Base-by-base conservation (phyloP, 805 yeast species). In the Maudiozyma bulderi region DNA sequence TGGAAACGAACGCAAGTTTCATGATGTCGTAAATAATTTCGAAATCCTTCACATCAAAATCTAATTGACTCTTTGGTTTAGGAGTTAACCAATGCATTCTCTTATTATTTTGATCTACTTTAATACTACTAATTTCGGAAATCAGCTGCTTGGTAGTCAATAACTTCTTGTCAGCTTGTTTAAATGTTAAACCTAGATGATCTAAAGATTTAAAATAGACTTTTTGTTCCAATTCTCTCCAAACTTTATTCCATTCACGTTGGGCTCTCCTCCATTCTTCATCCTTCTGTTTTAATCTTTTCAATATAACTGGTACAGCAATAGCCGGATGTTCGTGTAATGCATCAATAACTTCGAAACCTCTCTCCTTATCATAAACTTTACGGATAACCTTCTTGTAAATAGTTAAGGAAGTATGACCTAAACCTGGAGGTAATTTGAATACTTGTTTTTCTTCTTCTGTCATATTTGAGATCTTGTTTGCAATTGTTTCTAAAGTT, bases 181-280 rank as follows among this genome's bases (percentile, higher is more conserved):
- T 93, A 72, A 93, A 93, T 0, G 97, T 90, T 58, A 93, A 75
- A 1, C 99, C 99, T 53, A 91, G 72, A 65, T 93, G 99, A 65
- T 93, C 99, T 55, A 93, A 73, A 2, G 96, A 86, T 67, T 93
- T 93, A 72, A 81, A 87, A 65, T 86, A 90, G 0, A 89, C 95
- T 60, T 88, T 90, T 62, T 90, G 96, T 67, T 93, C 99, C 69
- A 95, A 81, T 68, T 91, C 98, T 62, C 99, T 81, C 99, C 99
- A 93, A 11, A 89, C 95, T 64, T 91, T 91, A 69, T 91, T 91
- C 98, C 99, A 93, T 65, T 93, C 98, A 59, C 98, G 80, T 60
- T 91, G 99, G 1, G 96, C 90, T 53, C 96, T 80, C 67, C 88
- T 86, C 99, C 99, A 93, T 68, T 93, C 99, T 68, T 93, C 98